Conservation (phyloP, 495 filamentous ascomycete genomes). For the Pseudomonodictys pantanalensis region DNA sequence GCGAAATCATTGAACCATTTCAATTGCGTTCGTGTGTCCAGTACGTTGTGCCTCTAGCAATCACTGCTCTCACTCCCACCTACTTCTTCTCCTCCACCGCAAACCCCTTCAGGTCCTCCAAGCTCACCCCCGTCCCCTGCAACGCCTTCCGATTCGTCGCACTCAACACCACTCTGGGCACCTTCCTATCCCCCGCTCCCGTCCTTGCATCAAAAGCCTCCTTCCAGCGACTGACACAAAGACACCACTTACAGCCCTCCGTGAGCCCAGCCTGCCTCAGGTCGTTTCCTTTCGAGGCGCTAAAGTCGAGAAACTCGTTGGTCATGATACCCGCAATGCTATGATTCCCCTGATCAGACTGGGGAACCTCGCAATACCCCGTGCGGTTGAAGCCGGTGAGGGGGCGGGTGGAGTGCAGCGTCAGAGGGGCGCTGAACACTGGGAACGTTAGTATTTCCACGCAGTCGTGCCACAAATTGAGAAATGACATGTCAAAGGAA, state of each 20-base stretch:
- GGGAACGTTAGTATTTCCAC: conserved; percentile 4
- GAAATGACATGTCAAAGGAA: too few species aligned
- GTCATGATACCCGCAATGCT: conserved; percentile 48
- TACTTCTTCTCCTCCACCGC: conserved; percentile 39
- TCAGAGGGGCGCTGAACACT: conserved; percentile 59
- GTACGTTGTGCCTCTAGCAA: not conserved
- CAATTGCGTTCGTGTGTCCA: not conserved
- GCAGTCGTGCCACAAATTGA: too few species aligned
- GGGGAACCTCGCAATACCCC: conserved; percentile 54
- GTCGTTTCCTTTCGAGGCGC: conserved; percentile 56
- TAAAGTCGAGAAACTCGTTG: conserved; percentile 59
- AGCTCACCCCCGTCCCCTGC: conserved; percentile 41
- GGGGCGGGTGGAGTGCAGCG: conserved; percentile 54
- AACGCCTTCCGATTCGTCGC: conserved; percentile 38
- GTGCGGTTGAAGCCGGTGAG: conserved; percentile 60
- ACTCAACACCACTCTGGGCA: conserved; percentile 35
- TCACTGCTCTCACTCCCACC: not conserved
- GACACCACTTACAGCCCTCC: conserved; percentile 59
- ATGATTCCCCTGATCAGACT: conserved; percentile 43
- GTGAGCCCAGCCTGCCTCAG: conserved; percentile 52
- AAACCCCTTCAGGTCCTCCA: conserved; percentile 49
- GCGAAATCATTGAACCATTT: not conserved
- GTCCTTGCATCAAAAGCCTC: conserved; percentile 50
- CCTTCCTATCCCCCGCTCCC: conserved; percentile 38
- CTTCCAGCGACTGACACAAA: conserved; percentile 54